Percentiles rank a stretch among this genome's conserved stretches.
Evolutionary conservation across 2,329 filamentous ascomycete genomes (phyloP).

Genomic region (Ophiocordyceps camponoti-saundersi): DNA sequence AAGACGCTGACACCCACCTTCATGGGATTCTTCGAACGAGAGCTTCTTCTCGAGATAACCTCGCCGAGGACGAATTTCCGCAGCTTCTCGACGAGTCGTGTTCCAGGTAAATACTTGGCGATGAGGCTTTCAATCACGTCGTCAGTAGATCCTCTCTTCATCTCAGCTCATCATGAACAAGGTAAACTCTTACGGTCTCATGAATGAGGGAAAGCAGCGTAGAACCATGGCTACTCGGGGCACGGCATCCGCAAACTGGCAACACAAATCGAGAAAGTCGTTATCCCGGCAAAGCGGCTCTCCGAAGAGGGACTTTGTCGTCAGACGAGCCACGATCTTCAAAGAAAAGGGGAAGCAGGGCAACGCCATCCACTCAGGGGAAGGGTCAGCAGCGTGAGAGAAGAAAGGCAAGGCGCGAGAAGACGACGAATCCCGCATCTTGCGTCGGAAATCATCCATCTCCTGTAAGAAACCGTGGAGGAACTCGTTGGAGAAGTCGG

Average conservation of each 20-base stretch:
- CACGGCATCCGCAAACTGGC: constrained; percentile 2
- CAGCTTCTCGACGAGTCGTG: constrained; percentile 1
- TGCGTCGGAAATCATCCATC: not conserved
- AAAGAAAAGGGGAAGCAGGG: constrained; percentile 5
- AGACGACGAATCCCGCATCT: too few relatives aligned
- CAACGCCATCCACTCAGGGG: constrained; percentile 1
- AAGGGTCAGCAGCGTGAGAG: not conserved
- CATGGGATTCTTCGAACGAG: constrained; percentile 1
- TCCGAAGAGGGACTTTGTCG: constrained; percentile 4
- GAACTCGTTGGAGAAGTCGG: constrained; percentile 4
- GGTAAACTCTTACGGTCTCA: constrained; percentile 1
- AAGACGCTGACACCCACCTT: not conserved
- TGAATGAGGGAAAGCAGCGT: constrained; percentile 2
- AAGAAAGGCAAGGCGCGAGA: not conserved
- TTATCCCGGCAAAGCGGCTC: constrained; percentile 3
- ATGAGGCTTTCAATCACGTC: not conserved
- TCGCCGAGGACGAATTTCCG: constrained; percentile 1
- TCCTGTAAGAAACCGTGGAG: constrained; percentile 3
- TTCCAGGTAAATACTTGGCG: constrained; percentile 1
- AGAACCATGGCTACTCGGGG: constrained; percentile 3
- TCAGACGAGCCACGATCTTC: constrained; percentile 4
- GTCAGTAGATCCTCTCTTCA: not conserved
- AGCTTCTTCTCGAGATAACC: constrained; percentile 1
- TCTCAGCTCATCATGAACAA: not conserved
- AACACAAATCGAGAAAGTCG: constrained; percentile 4